phyloP scores from a whole-genome alignment of 768 basidiomycete genomes.

The Tylopilus balloui region DNA sequence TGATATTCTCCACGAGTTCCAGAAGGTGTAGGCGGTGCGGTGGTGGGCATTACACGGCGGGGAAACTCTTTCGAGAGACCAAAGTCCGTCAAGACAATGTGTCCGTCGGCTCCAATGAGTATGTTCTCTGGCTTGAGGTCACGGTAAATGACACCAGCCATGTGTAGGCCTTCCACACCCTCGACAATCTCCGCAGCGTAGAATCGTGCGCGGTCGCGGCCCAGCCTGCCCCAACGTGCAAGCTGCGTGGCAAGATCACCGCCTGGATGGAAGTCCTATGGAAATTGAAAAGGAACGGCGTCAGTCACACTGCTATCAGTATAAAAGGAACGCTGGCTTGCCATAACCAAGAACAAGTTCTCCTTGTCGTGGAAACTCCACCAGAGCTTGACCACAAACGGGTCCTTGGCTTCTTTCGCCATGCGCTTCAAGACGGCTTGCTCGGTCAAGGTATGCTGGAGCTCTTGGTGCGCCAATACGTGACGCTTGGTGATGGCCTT shows the following conservation, averaged over 20 bases:
- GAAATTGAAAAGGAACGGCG: slow-evolving; percentile 11
- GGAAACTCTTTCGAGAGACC: slow-evolving; percentile 92
- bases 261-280: slow-evolving; percentile 88
- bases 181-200: slow-evolving; percentile 98
- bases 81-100: slow-evolving; percentile 97
- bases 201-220: slow-evolving; percentile 91
- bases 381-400: slow-evolving; percentile 94
- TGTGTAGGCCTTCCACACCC: slow-evolving; percentile 91
- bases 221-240: slow-evolving; percentile 90
- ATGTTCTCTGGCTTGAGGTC: slow-evolving; percentile 98
- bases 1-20: slow-evolving; percentile 52
- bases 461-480: slow-evolving; percentile 93
- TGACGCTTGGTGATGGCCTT: slow-evolving; percentile 98
- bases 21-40: slow-evolving; percentile 56
- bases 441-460: slow-evolving; percentile 94
- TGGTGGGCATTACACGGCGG: slow-evolving; percentile 41
- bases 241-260: slow-evolving; percentile 98
- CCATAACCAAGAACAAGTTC: slow-evolving; percentile 95
- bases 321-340: slow-evolving; percentile 31
- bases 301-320: slow-evolving; percentile 10
- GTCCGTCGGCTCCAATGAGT: slow-evolving; percentile 89
- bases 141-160: slow-evolving; percentile 93
- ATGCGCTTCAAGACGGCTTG: slow-evolving; percentile 93
- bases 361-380: slow-evolving; percentile 99
- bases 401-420: slow-evolving; percentile 83